A percentile compares a stretch with the other conserved stretches of the same genome.
Conservation (phyloP, 805 yeast species). For the Zygosaccharomyces gambellarensis region DNA sequence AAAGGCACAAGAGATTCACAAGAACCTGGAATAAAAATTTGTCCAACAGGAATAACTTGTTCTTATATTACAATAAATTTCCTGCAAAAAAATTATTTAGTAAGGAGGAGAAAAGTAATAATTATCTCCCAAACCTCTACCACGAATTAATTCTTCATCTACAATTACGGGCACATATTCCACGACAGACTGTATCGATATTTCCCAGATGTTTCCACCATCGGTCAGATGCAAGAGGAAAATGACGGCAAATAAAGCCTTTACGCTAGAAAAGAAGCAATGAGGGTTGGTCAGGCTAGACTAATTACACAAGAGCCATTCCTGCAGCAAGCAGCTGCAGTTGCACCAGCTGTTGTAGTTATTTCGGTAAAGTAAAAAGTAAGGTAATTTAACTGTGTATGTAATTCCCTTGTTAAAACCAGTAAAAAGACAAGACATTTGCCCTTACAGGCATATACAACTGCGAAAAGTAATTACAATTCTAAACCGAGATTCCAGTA, state of each 20-base stretch:
- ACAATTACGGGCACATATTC: not conserved
- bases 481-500: not conserved
- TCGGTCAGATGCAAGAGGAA: not conserved
- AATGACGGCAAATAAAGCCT: too few relatives aligned
- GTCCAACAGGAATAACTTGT: not conserved
- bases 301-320: not conserved
- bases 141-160: not conserved
- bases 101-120: not conserved
- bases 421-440: not conserved
- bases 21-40: not conserved
- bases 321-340: too few relatives aligned
- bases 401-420: not conserved
- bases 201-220: not conserved
- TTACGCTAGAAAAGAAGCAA: not conserved
- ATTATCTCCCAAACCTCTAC: not conserved
- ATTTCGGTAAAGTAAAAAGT: not conserved
- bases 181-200: not conserved
- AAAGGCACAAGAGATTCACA: not conserved
- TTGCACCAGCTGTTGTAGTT: not conserved
- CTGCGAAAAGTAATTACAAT: constrained; percentile 1
- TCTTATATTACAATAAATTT: not conserved
- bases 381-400: not conserved
- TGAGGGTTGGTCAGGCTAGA: not conserved
- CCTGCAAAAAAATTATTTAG: not conserved
- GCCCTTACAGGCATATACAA: constrained; percentile 3